Percentiles rank a stretch among this genome's conserved stretches.
Conservation (phyloP, 495 filamentous ascomycete genomes). For the Penicillium coprophilum region DNA sequence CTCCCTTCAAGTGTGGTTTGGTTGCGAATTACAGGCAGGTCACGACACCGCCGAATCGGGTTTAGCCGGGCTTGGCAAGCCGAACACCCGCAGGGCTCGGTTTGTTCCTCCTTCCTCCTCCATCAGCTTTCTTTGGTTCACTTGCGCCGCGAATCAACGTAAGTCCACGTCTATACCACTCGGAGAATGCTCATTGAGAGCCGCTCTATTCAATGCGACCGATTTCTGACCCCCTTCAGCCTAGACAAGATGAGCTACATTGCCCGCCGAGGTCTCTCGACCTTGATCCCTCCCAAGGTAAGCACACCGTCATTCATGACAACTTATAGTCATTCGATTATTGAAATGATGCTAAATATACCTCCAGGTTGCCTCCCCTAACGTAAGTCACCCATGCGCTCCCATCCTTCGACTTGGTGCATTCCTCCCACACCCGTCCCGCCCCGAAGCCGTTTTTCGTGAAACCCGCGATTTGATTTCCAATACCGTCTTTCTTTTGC, state of each 20-base stretch:
- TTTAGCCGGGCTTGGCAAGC: conserved; percentile 41
- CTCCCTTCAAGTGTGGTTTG: conserved; percentile 36
- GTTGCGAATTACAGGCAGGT: conserved; percentile 41
- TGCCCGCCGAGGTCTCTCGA: conserved; percentile 84
- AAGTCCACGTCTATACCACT: conserved; percentile 15
- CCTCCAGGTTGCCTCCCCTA: conserved; percentile 79
- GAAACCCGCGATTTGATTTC: conserved; percentile 10
- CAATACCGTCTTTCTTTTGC: not conserved
- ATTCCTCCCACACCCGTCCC: conserved; percentile 22
- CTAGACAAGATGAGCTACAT: conserved; percentile 85
- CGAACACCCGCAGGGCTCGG: conserved; percentile 45
- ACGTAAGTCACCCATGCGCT: conserved; percentile 58
- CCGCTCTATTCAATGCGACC: conserved; percentile 16
- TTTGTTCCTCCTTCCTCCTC: conserved; percentile 30
- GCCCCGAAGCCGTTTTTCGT: conserved; percentile 29
- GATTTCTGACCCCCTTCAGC: conserved; percentile 33
- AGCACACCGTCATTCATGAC: conserved; percentile 25
- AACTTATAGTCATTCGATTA: conserved; percentile 1
- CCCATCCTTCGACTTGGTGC: conserved; percentile 9
- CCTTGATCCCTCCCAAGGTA: conserved; percentile 98
- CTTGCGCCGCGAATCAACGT: conserved; percentile 39
- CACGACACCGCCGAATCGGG: conserved; percentile 39
- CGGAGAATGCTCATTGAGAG: conserved; percentile 4
- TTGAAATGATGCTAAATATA: conserved; percentile 30
- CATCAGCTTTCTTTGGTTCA: conserved; percentile 39